Evolutionary conservation across 352 stramenopile genomes (phyloP), one percentile per base, ranked within the genome.

Genomic region (Globisporangium lucens): DNA sequence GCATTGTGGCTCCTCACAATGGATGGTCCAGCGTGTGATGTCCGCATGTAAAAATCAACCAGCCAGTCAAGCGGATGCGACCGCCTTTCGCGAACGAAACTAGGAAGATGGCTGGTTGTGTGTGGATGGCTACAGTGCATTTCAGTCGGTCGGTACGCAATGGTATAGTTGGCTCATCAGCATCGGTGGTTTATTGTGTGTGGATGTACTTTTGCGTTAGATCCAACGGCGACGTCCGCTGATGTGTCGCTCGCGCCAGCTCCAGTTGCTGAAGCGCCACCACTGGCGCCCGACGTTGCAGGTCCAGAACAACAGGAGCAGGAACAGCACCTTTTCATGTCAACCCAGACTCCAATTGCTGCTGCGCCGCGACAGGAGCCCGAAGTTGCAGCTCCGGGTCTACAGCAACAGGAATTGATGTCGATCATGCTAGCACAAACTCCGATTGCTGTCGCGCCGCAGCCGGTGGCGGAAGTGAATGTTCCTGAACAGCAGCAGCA

Each of bases 231-330:
- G 17, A 51, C 43, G 55, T 61, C 30, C 27, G 29, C 55, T 38
- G 53, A 33, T 60, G 17, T 41, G 29, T 6, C 55, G 20, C 55
- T 60, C 55, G 55, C 30, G 52, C 52, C 30, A 46, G 20, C 55
- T 27, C 20, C 55, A 43, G 10, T 41, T 38, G 29, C 36, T 9
- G 29, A 22, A 29, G 55, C 13, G 29, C 17, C 55, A 8, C 27
- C 27, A 6, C 27, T 10, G 27, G 33, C 20, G 53, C 29, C 12
- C 15, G 15, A 29, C n/a, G 29, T 35, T 17, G 53, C 29, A 4
- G 29, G 7, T 43, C 7, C 29, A n/a, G 53, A 59, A 41, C 17
- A 20, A 17, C 53, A 58, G 4, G 12, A 20, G 3, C 46, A 53
- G 22, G 20, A 56, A 20, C 41, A 47, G 41, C 4, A 9, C 15